Base-by-base conservation (phyloP, 345 rosid genomes). In the Populus tremula region DNA sequence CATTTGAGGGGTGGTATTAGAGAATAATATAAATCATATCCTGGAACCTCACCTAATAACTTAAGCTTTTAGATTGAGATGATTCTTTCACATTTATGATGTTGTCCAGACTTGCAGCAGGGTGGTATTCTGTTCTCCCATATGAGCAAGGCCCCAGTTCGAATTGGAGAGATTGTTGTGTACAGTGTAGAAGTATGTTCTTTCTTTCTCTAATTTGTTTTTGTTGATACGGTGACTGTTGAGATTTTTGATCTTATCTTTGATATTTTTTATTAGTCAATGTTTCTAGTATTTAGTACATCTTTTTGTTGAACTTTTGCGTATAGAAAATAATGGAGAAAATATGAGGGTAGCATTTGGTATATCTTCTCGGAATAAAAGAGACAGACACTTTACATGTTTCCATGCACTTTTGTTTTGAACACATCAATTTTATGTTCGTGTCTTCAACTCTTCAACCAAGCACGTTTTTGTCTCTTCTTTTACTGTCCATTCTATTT, bases 91-190 rank as follows among this genome's bases (percentile, higher is more conserved):
- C n/a, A n/a, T n/a, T n/a, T 20, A 23, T 39, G 33, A 23, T 2
- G 43, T 23, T 11, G 14, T 75, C 36, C 87, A 66, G 25, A 72
- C 33, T 67, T 76, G 68, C 87, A 92, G 94, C 88, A 92, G 94
- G 97, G 97, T 5, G 97, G 90, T 80, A 85, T 90, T 79, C 67
- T 92, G 87, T 90, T 92, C 79, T 84, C 88, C 78, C 87, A 81
- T 35, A 89, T 86, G 93, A 86, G 84, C 63, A 87, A 88, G 67
- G 93, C 88, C 41, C 94, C 97, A 3, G 83, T 92, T 84, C 89
- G 94, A 71, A 84, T 89, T 0, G 92, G 96, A 31, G 92, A 92
- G 72, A 89, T 92, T 43, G 88, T 90, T 25, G 97, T 89, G 33
- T 89, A 87, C 56, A 92, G 88, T 66, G 75, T 91, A 56, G 87